Conservation (phyloP, 2,329 filamentous ascomycete species). For the Madurella fahalii region DNA sequence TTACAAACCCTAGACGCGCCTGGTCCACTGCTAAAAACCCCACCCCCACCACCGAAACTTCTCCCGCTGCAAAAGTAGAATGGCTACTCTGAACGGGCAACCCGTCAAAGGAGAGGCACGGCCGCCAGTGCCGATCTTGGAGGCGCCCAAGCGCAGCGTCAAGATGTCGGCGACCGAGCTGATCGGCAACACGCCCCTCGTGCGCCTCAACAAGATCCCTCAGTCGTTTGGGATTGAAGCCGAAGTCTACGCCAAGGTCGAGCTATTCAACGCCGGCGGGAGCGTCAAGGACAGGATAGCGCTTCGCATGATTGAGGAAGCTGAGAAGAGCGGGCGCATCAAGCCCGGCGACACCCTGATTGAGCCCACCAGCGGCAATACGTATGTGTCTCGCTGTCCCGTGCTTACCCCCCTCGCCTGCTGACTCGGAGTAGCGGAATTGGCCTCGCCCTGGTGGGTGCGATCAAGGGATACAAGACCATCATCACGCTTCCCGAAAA, state of each 20-base stretch:
- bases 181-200: slow-evolving; percentile 94
- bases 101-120: slow-evolving; percentile 4
- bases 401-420: not conserved
- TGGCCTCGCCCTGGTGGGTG: slow-evolving; percentile 86
- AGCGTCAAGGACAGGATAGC: slow-evolving; percentile 95
- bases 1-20: not conserved
- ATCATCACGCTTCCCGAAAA: slow-evolving; percentile 99
- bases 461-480: slow-evolving; percentile 95
- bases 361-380: slow-evolving; percentile 97
- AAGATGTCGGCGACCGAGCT: slow-evolving; percentile 68
- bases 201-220: slow-evolving; percentile 88
- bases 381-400: slow-evolving; percentile 45
- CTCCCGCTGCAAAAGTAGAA: not conserved
- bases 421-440: slow-evolving; percentile 61
- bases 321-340: slow-evolving; percentile 85
- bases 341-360: slow-evolving; percentile 97
- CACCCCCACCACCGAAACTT: not conserved
- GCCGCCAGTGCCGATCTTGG: slow-evolving; percentile 19
- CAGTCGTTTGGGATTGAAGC: slow-evolving; percentile 85
- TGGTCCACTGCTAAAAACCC: not conserved
- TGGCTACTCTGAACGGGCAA: slow-evolving; percentile 12
- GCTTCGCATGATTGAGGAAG: slow-evolving; percentile 94
- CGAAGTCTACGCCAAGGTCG: slow-evolving; percentile 84
- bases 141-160: slow-evolving; percentile 22
- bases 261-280: slow-evolving; percentile 90